Base-by-base conservation (phyloP, 148 eudicot genomes). In the Suaeda aralocaspica region DNA sequence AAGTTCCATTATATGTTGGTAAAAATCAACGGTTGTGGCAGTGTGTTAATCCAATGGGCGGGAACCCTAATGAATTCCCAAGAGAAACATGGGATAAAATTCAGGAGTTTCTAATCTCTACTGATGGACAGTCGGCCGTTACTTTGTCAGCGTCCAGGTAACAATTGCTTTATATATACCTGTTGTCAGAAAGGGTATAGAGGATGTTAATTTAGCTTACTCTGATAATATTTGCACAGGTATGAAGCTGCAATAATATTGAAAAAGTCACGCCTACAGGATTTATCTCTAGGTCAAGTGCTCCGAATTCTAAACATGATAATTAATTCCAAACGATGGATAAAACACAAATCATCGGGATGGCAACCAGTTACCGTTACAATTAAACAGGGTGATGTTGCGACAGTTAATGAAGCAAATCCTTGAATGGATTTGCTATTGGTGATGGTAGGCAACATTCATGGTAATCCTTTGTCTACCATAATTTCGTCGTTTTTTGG, bases 241-340 rank as follows among this genome's bases (percentile, higher is more conserved):
- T 93, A 85, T 74, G 98, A 93, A 85, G 96, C 95, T 64, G 98
- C 92, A 25, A 73, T 78, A 51, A 69, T 84, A 66, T 74, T 93
- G 81, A 90, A 84, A 84, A 81, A 78, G 52, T 78, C 69, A 65
- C 87, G 95, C 79, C 76, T 93, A 72, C 86, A 75, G 71, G 88
- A 84, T 76, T 63, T 77, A 59, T 70, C 84, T 64, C 73, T 93
- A 68, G 98, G 98, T 56, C 76, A 93, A 33, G 81, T 84, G 71
- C 84, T 88, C 66, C 89, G 78, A 78, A 80, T 93, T 71, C 67
- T 93, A 74, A 81, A 88, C 77, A 76, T 93, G 85, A 76, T 85
- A 59, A 73, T 82, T 70, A 76, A 75, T 57, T 50, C 68, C 63
- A 93, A 85, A 74, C 80, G 76, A 57, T 93, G 98, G 98, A 83